Evolutionary conservation across 1,139 yeast species (phyloP), one percentile per base, ranked within the genome.

Genomic region (Nadsonia starkeyi-henricii): DNA sequence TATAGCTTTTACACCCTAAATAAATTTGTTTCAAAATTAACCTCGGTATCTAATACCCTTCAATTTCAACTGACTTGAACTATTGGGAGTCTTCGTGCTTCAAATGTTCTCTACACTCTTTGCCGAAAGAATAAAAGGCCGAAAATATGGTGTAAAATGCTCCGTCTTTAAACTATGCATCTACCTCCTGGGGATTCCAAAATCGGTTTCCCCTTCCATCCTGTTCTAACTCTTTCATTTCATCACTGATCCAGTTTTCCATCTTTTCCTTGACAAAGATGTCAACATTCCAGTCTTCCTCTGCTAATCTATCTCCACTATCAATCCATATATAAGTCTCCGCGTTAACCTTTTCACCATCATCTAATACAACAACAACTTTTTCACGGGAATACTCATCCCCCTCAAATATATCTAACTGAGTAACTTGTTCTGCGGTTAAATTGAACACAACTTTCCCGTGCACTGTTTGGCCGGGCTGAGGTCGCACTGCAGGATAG

Each of bases 381-480:
- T 19, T 20, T 41, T 47, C 49, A 18, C 67, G 54, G 18, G 43
- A 44, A 48, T 64, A 64, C 47, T 64, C 67, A 41, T 57, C 61
- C 1, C 66, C 67, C 48, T 64, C 68, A 51, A 64, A 64, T 2
- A 47, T 45, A 45, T 64, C 68, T 17, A 64, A 54, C 39, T 50
- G 55, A 9, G 33, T 30, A 4, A 64, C 36, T 13, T 59, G 60
- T 4, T 45, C 54, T 1, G 46, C 52, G 8, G 58, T 53, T 2
- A 64, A 47, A 30, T 58, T 55, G 48, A 54, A 57, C 1, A 57
- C 66, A 2, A 64, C 55, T 13, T 58, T 54, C 1, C 68, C 68
- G 2, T 45, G 30, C 2, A 63, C 66, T 2, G 47, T 30, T 9
- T 46, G 43, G 30, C 55, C 54, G 1, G 48, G 41, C 12, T 50